Conservation (phyloP, 768 basidiomycete genomes). For the Kwoniella dejecticola region DNA sequence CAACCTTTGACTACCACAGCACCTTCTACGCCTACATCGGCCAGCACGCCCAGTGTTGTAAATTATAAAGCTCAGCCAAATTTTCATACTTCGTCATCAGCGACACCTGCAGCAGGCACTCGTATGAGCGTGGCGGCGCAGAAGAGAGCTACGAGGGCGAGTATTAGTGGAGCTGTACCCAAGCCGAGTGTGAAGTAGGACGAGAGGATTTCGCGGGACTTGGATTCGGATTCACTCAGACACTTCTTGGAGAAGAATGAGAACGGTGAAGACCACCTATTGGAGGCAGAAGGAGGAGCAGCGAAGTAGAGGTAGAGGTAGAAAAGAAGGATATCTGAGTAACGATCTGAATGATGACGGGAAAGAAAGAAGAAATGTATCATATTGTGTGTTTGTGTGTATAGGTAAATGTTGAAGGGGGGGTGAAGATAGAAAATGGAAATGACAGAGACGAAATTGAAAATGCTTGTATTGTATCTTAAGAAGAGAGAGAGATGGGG, state of each 20-base stretch:
- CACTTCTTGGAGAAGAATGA: too few species aligned
- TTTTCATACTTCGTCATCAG: too few species aligned
- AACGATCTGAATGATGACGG: not conserved
- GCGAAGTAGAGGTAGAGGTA: too few species aligned
- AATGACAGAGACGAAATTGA: too few species aligned
- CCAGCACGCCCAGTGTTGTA: not conserved
- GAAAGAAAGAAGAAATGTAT: not conserved
- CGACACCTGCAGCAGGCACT: conserved; percentile 19
- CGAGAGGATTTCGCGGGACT: not conserved
- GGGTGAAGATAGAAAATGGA: too few species aligned
- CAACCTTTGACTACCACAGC: conserved; percentile 1
- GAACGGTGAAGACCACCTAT: too few species aligned
- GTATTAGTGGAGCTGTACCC: conserved; percentile 15
- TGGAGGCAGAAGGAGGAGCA: too few species aligned
- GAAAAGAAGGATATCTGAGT: not conserved
- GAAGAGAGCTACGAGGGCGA: conserved; percentile 22
- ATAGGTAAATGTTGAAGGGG: too few species aligned
- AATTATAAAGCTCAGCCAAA: not conserved
- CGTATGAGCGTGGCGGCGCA: conserved; percentile 16
- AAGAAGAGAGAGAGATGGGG: too few species aligned
- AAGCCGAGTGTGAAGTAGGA: not conserved
- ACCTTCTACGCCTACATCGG: not conserved
- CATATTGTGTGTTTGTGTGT: too few species aligned
- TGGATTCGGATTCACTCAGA: too few species aligned
- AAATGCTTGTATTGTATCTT: too few species aligned